These are phyloP conservation scores for Microdochium paspali DNA, from an alignment of 2,329 filamentous ascomycete species.

Conservation along the genomic window DNA sequence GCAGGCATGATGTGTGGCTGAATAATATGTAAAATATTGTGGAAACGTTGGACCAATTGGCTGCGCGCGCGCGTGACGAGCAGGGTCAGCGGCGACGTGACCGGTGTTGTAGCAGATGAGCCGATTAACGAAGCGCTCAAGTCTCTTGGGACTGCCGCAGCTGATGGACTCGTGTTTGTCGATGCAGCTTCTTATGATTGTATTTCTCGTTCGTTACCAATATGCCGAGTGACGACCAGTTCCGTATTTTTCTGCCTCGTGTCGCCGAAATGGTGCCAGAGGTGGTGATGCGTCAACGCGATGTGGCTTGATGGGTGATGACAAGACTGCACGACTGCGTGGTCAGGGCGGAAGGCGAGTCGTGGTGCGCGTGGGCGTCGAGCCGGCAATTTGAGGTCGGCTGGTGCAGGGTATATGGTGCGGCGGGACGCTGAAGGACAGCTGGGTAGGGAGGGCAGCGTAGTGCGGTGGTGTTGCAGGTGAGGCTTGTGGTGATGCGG, in stretches of 20 bases:
- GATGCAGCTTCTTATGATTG: not conserved
- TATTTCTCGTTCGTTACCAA: not conserved
- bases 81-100: not conserved
- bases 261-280: constrained; percentile 5
- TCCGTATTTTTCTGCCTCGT: too few species aligned
- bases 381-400: constrained; percentile 2
- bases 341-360: constrained; percentile 7
- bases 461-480: constrained; percentile 13
- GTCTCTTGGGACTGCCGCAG: too few species aligned
- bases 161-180: too few species aligned
- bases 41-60: not conserved
- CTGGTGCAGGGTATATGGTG: not conserved
- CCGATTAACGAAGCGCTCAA: too few species aligned
- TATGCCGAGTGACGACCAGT: constrained; percentile 4
- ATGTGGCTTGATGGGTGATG: constrained; percentile 5
- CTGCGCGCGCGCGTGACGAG: not conserved
- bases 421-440: not conserved
- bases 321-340: constrained; percentile 1
- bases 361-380: constrained; percentile 6
- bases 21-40: constrained; percentile 1
- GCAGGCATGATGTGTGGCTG: constrained; percentile 1
- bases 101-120: too few species aligned
- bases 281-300: constrained; percentile 9
- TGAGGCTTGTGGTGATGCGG: constrained; percentile 11
- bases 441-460: constrained; percentile 7